Base-by-base conservation (phyloP, 139 green algal genomes). In the Closterium sp. region DNA sequence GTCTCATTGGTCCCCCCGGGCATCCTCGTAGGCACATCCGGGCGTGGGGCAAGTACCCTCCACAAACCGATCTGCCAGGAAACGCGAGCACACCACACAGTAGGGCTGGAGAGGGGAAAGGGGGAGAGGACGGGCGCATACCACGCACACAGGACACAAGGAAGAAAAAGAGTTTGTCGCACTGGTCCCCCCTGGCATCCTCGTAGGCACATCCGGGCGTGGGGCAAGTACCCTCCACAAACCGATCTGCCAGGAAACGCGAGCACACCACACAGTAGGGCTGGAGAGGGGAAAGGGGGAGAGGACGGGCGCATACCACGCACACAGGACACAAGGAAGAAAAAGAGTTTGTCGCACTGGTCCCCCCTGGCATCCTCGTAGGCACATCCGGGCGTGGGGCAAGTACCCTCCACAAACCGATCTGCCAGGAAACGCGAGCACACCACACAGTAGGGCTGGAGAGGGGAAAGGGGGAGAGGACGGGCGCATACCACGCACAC, bases 181-280 rank as follows among this genome's bases (percentile, higher is more conserved):
- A 99, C 95, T 99, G 97, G 91, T 98, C 97, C 0, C 97, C 97
- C 3, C 97, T 92, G 0, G 97, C 97, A 89, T 98, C 97, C 92
- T 98, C 97, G 90, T 98, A 99, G 0, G 90, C 89, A 94, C 98
- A 99, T 28, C 98, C 98, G 28, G 98, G 98, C 24, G 98, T n/a
- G n/a, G 98, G 98, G 95, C 98, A 99, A 10, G 96, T 99, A 34
- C 98, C 98, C 9, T 92, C 92, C 24, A 99, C 98, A 92, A 98
- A 99, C 19, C 98, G 96, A 95, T 99, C 98, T 4, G 97, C 97
- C 92, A 99, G 95, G 94, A 99, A 99, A 95, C 98, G 98, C 24
- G 95, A 95, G 42, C 96, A 93, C 88, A 96, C 95, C 85, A 97
- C 96, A 70, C 92, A 97, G 95, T 97, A 99, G 50, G 98, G 97